phyloP scores from a whole-genome alignment of 1,284 basidiomycete species.

The Agaricales sp. region DNA sequence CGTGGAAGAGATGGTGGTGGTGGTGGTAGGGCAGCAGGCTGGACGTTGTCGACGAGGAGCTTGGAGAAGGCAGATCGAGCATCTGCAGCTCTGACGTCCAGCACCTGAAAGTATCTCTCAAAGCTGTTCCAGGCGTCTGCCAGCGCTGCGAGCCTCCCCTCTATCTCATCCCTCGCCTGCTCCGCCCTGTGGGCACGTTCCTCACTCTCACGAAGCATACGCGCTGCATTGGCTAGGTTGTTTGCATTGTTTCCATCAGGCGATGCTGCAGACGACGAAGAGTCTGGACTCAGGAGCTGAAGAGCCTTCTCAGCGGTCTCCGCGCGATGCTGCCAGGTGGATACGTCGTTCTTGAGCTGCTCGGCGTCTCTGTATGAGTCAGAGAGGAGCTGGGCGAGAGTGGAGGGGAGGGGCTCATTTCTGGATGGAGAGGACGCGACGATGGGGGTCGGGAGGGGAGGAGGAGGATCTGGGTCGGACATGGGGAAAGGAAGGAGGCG shows the following conservation, averaged over 20 bases:
- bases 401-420: neutral
- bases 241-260: neutral
- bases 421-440: neutral
- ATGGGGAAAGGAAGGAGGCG: neutral
- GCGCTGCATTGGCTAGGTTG: neutral
- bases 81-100: neutral
- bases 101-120: neutral
- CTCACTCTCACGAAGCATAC: neutral
- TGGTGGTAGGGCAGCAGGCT: neutral
- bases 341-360: neutral
- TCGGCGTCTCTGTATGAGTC: neutral
- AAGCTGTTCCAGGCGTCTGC: neutral
- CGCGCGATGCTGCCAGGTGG: neutral
- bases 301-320: neutral
- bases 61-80: neutral
- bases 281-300: neutral
- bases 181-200: neutral
- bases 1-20: neutral
- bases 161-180: neutral
- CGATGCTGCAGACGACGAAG: neutral
- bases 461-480: neutral
- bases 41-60: neutral
- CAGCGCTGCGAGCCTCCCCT: neutral
- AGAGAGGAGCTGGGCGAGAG: neutral
- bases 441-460: neutral